phyloP scores from a whole-genome alignment of 2,329 filamentous ascomycete species.

The Mycogone perniciosa region DNA sequence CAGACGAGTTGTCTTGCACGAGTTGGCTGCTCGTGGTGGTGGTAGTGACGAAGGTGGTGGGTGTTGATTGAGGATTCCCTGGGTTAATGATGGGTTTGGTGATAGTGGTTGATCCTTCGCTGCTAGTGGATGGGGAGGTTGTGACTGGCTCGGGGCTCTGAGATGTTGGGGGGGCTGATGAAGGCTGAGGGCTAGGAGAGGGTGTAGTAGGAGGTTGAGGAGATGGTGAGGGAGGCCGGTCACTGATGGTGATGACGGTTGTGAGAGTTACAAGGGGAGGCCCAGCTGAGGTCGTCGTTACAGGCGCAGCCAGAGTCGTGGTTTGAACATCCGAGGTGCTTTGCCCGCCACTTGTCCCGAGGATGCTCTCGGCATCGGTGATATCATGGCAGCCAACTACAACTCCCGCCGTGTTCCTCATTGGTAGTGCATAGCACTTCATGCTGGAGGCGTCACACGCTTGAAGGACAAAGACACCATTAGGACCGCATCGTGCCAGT shows the following conservation, averaged over 20 bases:
- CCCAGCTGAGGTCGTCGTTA: slow-evolving; percentile 13
- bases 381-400: slow-evolving; percentile 41
- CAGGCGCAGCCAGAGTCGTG: slow-evolving; percentile 6
- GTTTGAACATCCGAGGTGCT: slow-evolving; percentile 10
- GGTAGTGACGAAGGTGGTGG: slow-evolving; percentile 13
- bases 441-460: slow-evolving; percentile 27
- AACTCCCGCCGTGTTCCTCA: slow-evolving; percentile 42
- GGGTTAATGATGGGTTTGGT: slow-evolving; percentile 22
- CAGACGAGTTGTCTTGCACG: background rate
- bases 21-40: background rate
- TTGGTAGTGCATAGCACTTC: slow-evolving; percentile 49
- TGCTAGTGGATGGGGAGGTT: slow-evolving; percentile 12
- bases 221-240: slow-evolving; percentile 10
- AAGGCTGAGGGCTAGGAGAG: slow-evolving; percentile 5
- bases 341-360: slow-evolving; percentile 26
- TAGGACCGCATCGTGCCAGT: slow-evolving; percentile 38
- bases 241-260: slow-evolving; percentile 24
- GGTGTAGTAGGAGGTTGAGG: background rate
- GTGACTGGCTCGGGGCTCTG: background rate
- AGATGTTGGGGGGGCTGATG: background rate
- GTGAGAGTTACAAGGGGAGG: slow-evolving; percentile 23
- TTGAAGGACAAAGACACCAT: slow-evolving; percentile 37
- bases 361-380: slow-evolving; percentile 33
- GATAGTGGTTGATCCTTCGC: slow-evolving; percentile 17
- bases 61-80: slow-evolving; percentile 13